A percentile compares a stretch with the other conserved stretches of the same genome.
Conservation (phyloP, 495 filamentous ascomycete genomes). For the Endocarpon pusillum region DNA sequence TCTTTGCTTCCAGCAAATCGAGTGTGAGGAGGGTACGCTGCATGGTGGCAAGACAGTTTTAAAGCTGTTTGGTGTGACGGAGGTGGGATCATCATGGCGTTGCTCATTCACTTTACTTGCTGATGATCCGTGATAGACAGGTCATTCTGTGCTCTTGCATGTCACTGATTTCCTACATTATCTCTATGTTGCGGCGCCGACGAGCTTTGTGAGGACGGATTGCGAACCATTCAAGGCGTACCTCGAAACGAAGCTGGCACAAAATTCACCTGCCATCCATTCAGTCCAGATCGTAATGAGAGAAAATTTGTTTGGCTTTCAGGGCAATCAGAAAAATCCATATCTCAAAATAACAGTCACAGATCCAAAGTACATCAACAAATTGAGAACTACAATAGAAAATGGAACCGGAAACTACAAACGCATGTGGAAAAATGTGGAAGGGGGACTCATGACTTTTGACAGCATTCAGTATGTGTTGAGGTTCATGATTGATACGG, state of each 20-base stretch:
- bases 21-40: constrained; percentile 75
- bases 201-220: constrained; percentile 59
- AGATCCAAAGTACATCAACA: constrained; percentile 65
- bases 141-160: constrained; percentile 87
- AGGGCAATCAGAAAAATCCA: constrained; percentile 78
- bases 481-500: constrained; percentile 93
- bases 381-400: constrained; percentile 56
- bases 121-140: constrained; percentile 31
- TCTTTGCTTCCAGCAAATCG: constrained; percentile 87
- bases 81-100: constrained; percentile 32
- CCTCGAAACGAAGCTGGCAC: constrained; percentile 55
- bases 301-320: constrained; percentile 84
- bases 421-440: constrained; percentile 61
- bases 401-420: constrained; percentile 66
- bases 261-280: constrained; percentile 44
- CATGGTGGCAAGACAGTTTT: constrained; percentile 54
- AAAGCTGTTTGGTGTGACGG: constrained; percentile 94
- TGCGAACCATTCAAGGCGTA: constrained; percentile 58
- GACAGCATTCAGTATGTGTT: constrained; percentile 91
- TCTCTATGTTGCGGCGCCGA: constrained; percentile 78
- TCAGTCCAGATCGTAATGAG: constrained; percentile 62
- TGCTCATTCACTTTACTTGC: constrained; percentile 2
- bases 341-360: constrained; percentile 86
- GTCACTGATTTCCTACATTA: constrained; percentile 95
- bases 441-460: constrained; percentile 62